Base-by-base conservation (phyloP, 2,329 filamentous ascomycete species). In the Onygenales sp. region DNA sequence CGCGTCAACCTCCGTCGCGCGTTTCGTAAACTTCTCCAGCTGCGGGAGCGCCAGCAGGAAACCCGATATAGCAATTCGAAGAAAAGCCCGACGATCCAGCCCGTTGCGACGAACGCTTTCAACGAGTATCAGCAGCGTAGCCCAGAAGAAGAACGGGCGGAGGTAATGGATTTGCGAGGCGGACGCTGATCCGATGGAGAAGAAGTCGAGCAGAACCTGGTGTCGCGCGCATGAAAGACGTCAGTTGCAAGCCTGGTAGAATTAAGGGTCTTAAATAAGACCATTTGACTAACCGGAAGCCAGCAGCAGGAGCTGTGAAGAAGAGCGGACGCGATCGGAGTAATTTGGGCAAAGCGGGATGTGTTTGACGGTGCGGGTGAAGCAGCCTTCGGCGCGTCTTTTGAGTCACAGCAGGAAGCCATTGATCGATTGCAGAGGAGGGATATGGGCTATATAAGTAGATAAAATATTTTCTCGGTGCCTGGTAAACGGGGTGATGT, bases 251-350 rank as follows among this genome's bases (percentile, higher is more conserved):
- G n/a, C 17, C 31, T 31, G 3, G 21, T 6, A 43, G 42, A 10
- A 52, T 4, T 8, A 10, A 31, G 8, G 42, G 27, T 3, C 39
- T 3, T 6, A 34, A 43, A 14, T 10, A 51, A 2, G 27, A 37
- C 4, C 14, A 13, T 42, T 42, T 17, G 2, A 47, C 54, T 52
- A 21, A 58, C 56, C 2, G 56, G 56, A 48, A 58, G 44, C 56
- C 56, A 58, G 45, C 56, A 58, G 52, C 56, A 58, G 4, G 56
- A 53, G 40, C 56, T 56, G 42, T 56, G 54, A 17, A 58, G 51
- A 42, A 58, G 52, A 27, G 56, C 56, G 13, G 46, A 49, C 31
- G 34, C 46, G 13, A 49, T 13, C 5, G 46, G 46, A 2, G 46
- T 36, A 39, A 49, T 14, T 3, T 31, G 14, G 9, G 46, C n/a